These are phyloP conservation scores for Roridomyces roridus DNA, from an alignment of 768 basidiomycete species.

Conservation along the genomic window DNA sequence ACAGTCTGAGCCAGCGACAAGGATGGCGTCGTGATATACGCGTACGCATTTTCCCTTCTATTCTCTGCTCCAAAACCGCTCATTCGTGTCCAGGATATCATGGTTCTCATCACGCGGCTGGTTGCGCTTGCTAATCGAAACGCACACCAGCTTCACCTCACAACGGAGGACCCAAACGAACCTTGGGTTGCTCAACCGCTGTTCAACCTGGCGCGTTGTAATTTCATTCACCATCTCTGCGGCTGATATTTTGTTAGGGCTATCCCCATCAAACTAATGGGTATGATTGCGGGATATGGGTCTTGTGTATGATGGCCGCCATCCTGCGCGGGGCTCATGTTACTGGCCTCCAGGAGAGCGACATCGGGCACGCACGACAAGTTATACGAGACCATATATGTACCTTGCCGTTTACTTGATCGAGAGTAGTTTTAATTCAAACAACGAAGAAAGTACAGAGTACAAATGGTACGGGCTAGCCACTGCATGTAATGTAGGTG, in stretches of 20 bases:
- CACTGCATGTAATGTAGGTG: not conserved
- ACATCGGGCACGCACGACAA: not conserved
- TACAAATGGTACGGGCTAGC: not conserved
- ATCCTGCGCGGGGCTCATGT: constrained; percentile 22
- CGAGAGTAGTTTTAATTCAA: not conserved
- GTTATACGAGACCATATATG: not conserved
- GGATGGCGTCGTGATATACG: constrained; percentile 18
- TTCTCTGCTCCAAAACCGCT: not conserved
- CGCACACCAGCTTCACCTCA: constrained; percentile 2
- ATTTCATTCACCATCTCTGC: not conserved
- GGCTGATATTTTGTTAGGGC: not conserved
- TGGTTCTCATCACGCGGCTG: constrained; percentile 17
- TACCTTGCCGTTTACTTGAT: not conserved
- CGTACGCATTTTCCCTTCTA: constrained; percentile 1
- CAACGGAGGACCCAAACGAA: constrained; percentile 8
- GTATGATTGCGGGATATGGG: constrained; percentile 31
- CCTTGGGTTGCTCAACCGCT: constrained; percentile 18
- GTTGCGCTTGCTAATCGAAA: constrained; percentile 14
- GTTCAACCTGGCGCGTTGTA: not conserved
- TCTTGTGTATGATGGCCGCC: constrained; percentile 28
- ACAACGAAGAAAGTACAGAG: not conserved
- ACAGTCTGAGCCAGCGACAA: constrained; percentile 32
- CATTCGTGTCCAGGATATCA: constrained; percentile 9
- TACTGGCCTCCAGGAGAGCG: constrained; percentile 7
- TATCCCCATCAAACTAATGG: constrained; percentile 20